A percentile compares a stretch with the other conserved stretches of the same genome.
phyloP scores from a whole-genome alignment of 352 stramenopile genomes.

The Pythium chondricola region DNA sequence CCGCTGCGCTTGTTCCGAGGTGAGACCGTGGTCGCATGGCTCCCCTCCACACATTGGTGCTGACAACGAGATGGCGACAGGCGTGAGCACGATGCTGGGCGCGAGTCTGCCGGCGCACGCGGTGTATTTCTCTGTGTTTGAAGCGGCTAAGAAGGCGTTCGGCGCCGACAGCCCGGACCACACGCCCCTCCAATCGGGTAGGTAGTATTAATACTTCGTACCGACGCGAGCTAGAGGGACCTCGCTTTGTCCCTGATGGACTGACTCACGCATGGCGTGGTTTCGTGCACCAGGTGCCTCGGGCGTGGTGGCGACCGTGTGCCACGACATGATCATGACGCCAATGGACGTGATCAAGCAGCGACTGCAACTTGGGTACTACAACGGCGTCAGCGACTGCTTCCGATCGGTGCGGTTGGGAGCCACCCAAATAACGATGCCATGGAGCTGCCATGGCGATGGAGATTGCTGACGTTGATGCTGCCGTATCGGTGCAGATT shows the following conservation, averaged over 20 bases:
- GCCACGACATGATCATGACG: slow-evolving; percentile 98
- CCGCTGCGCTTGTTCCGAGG: slow-evolving; percentile 90
- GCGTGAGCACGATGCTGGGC: slow-evolving; percentile 96
- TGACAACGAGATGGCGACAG: slow-evolving; percentile 1
- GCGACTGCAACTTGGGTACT: slow-evolving; percentile 98
- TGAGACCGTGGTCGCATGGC: neutral
- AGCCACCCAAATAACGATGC: no score
- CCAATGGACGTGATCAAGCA: slow-evolving; percentile 99
- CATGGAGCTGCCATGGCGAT: no score
- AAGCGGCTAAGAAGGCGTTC: slow-evolving; percentile 80
- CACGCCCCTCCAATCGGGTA: slow-evolving; percentile 72
- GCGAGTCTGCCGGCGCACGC: slow-evolving; percentile 97
- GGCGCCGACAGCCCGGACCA: slow-evolving; percentile 63
- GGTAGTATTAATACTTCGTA: no score
- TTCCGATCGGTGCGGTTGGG: slow-evolving; percentile 63
- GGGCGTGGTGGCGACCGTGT: slow-evolving; percentile 91
- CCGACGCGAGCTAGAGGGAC: no score
- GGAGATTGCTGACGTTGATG: slow-evolving; percentile 3
- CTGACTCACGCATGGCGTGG: no score
- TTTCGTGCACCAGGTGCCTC: slow-evolving; percentile 80
- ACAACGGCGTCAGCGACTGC: slow-evolving; percentile 89
- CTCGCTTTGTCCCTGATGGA: no score
- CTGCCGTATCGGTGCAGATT: slow-evolving; percentile 33
- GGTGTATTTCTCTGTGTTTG: slow-evolving; percentile 92
- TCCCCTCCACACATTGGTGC: neutral